Percentiles rank a stretch among this genome's conserved stretches.
Conservation (phyloP, 129 eudicot species). For the Flaveria sonorensis region DNA sequence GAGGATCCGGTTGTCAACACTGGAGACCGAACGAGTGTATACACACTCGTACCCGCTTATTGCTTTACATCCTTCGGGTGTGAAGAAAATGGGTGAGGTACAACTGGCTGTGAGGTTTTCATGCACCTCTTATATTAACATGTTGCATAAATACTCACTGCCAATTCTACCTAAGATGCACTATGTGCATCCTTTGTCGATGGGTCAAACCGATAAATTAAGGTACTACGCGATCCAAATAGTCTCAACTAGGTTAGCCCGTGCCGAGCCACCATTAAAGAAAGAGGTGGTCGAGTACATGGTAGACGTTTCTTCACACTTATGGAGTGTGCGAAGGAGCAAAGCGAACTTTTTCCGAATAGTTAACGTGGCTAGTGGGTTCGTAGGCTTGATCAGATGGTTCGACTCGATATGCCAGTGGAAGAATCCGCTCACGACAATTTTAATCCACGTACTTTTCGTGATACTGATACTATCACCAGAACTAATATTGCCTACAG, state of each 20-base stretch:
- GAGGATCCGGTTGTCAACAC: conserved; percentile 75
- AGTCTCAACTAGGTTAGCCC: conserved; percentile 56
- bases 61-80: conserved; percentile 76
- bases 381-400: conserved; percentile 60
- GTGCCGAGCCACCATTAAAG: conserved; percentile 82
- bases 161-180: conserved; percentile 96
- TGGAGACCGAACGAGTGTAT: conserved; percentile 85
- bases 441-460: conserved; percentile 69
- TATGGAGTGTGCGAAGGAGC: conserved; percentile 81
- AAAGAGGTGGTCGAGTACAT: conserved; percentile 80
- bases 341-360: conserved; percentile 79
- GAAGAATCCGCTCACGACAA: conserved; percentile 83
- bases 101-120: conserved; percentile 88
- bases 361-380: conserved; percentile 48
- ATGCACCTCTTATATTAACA: conserved; percentile 70
- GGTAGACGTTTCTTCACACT: conserved; percentile 66
- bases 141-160: conserved; percentile 75
- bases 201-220: conserved; percentile 53
- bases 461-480: conserved; percentile 63
- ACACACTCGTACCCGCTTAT: conserved; percentile 86
- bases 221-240: conserved; percentile 73
- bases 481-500: conserved; percentile 69
- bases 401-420: conserved; percentile 76
- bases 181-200: conserved; percentile 77
- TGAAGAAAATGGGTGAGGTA: conserved; percentile 88